These are phyloP conservation scores for Pyrenopolyporus hunteri DNA, from an alignment of 495 filamentous ascomycete genomes.

Conservation along the genomic window DNA sequence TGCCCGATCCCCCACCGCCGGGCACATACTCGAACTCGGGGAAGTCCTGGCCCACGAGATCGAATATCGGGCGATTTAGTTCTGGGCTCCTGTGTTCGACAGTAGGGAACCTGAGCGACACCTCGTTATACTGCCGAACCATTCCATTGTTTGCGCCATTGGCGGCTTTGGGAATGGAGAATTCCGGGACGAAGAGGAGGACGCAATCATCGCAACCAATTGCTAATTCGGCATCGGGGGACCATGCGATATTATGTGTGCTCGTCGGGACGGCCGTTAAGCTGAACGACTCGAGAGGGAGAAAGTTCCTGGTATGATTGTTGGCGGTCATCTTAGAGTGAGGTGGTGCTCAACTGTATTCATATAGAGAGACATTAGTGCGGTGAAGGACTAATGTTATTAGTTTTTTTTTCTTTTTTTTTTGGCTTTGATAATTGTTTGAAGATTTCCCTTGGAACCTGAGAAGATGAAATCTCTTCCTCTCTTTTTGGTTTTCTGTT, in stretches of 20 bases:
- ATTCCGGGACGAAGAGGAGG: constrained; percentile 54
- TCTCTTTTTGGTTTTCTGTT: too few species aligned
- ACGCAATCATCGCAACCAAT: constrained; percentile 56
- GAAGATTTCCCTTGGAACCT: too few species aligned
- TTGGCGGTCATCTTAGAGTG: constrained; percentile 16
- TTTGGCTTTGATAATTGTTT: too few species aligned
- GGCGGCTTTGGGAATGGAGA: constrained; percentile 29
- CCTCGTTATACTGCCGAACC: constrained; percentile 36
- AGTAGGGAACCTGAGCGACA: constrained; percentile 38
- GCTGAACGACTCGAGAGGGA: constrained; percentile 52
- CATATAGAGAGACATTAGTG: too few species aligned
- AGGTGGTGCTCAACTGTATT: background rate
- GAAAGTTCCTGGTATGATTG: constrained; percentile 26
- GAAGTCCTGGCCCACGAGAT: constrained; percentile 24
- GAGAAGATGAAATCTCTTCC: too few species aligned
- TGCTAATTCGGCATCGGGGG: constrained; percentile 56
- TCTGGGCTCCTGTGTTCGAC: constrained; percentile 35
- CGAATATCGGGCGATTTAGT: constrained; percentile 39
- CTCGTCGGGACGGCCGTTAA: constrained; percentile 49
- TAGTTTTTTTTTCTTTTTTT: too few species aligned
- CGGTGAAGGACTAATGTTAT: too few species aligned
- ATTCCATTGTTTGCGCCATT: background rate
- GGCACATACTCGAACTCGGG: constrained; percentile 33
- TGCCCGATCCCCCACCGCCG: constrained; percentile 50
- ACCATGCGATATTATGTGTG: constrained; percentile 55